Percentiles rank a stretch among this genome's conserved stretches.
Conservation (phyloP, 257 asterid species). For the Solanum pinnatisectum region DNA sequence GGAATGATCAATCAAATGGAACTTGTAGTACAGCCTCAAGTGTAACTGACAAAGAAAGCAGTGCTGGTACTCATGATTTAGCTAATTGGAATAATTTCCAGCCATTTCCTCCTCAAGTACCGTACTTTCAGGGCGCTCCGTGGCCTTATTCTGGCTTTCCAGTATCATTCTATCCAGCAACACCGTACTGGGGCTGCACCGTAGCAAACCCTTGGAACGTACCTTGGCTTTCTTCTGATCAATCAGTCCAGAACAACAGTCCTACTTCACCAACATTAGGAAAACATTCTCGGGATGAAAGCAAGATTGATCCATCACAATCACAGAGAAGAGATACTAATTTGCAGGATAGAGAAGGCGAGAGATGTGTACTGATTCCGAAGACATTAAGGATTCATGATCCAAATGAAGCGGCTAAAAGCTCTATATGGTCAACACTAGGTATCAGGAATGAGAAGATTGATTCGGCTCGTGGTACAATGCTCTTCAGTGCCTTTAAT, state of each 20-base stretch:
- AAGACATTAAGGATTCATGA: constrained; percentile 55
- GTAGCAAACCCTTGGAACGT: constrained; percentile 24
- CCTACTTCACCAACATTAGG: constrained; percentile 33
- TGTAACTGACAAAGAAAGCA: constrained; percentile 1
- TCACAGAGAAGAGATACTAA: not conserved
- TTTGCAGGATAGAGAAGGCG: not conserved
- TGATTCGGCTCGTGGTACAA: not conserved
- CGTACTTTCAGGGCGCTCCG: constrained; percentile 10
- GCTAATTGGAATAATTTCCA: constrained; percentile 1
- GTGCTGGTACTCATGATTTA: constrained; percentile 1
- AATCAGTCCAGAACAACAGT: not conserved
- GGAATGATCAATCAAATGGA: constrained; percentile 16
- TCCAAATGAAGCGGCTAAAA: constrained; percentile 59
- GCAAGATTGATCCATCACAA: constrained; percentile 3
- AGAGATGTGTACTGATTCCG: constrained; percentile 24
- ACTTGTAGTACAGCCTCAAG: constrained; percentile 11
- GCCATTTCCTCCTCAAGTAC: constrained; percentile 4
- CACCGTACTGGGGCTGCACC: constrained; percentile 23
- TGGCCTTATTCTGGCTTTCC: constrained; percentile 41
- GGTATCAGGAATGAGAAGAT: constrained; percentile 17
- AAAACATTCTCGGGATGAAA: constrained; percentile 48
- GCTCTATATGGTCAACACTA: constrained; percentile 51
- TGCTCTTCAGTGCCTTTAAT: constrained; percentile 24
- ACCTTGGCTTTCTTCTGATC: constrained; percentile 14
- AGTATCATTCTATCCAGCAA: constrained; percentile 37